Percentiles rank a stretch among this genome's conserved stretches.
Conservation (phyloP, 2,329 filamentous ascomycete species). For the Hypoxylon sp. region DNA sequence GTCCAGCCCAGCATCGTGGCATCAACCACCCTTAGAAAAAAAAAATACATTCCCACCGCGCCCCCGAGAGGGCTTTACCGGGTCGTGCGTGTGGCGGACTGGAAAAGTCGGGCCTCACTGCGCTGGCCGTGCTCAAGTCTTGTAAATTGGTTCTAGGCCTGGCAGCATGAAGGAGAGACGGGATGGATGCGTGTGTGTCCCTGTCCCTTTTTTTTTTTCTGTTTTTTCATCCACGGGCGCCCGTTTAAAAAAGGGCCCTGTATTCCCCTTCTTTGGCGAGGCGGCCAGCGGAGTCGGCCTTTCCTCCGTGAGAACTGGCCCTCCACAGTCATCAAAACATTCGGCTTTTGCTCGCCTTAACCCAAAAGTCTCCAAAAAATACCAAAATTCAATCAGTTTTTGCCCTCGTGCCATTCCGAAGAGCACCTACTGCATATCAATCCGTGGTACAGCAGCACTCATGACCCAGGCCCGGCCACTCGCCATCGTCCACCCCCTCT, state of each 20-base stretch:
- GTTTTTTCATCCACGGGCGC: conserved; percentile 27
- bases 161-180: conserved; percentile 11
- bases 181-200: too few species aligned
- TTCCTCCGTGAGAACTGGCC: conserved; percentile 37
- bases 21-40: conserved; percentile 31
- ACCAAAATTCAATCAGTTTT: conserved; percentile 35
- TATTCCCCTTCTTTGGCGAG: conserved; percentile 36
- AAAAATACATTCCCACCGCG: conserved; percentile 16
- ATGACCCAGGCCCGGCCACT: conserved; percentile 27
- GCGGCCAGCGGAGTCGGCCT: conserved; percentile 39
- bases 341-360: conserved; percentile 34
- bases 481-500: conserved; percentile 26
- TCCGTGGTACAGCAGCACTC: conserved; percentile 26
- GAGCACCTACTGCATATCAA: conserved; percentile 32
- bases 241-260: conserved; percentile 29
- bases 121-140: conserved; percentile 19
- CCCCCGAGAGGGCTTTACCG: conserved; percentile 8
- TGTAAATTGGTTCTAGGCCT: conserved; percentile 27
- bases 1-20: conserved; percentile 29
- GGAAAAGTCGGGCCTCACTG: conserved; percentile 20
- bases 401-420: conserved; percentile 35
- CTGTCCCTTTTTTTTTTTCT: too few species aligned
- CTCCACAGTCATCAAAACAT: conserved; percentile 41
- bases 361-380: conserved; percentile 38
- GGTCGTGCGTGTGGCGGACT: conserved; percentile 18